Percentiles rank a stretch among this genome's conserved stretches.
Evolutionary conservation across 768 basidiomycete genomes (phyloP).

Genomic region (Naematelia aurantialba): DNA sequence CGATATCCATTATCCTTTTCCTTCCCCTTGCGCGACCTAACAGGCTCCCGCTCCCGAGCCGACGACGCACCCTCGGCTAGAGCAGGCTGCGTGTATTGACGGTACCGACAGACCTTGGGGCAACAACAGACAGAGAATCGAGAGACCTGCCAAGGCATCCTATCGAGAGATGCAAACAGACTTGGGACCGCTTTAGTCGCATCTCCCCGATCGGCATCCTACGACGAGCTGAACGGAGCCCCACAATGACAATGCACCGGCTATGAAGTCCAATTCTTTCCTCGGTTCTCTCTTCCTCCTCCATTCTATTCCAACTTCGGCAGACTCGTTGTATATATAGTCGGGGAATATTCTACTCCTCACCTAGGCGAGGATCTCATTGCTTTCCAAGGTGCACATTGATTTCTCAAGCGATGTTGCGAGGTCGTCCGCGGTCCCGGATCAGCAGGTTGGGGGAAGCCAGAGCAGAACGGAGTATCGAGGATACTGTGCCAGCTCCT

Average conservation of each 20-base stretch:
- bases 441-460: too few species aligned
- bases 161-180: not conserved
- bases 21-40: slow-evolving; percentile 13
- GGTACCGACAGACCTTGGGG: not conserved
- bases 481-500: too few species aligned
- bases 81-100: not conserved
- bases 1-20: slow-evolving; percentile 18
- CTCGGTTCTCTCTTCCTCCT: not conserved
- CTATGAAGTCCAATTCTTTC: not conserved
- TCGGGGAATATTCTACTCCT: too few species aligned
- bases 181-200: too few species aligned
- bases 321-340: too few species aligned
- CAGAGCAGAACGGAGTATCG: too few species aligned
- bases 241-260: not conserved
- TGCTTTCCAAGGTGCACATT: too few species aligned
- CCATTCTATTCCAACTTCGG: not conserved
- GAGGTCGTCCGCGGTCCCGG: too few species aligned
- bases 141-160: not conserved
- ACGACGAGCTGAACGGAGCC: too few species aligned
- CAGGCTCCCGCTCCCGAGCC: not conserved
- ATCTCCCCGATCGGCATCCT: too few species aligned
- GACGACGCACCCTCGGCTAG: not conserved
- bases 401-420: too few species aligned
- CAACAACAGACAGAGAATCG: not conserved
- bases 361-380: too few species aligned